These are phyloP conservation scores for Berkeleyomyces rouxiae DNA, from an alignment of 2,329 filamentous ascomycete genomes.

Conservation along the genomic window DNA sequence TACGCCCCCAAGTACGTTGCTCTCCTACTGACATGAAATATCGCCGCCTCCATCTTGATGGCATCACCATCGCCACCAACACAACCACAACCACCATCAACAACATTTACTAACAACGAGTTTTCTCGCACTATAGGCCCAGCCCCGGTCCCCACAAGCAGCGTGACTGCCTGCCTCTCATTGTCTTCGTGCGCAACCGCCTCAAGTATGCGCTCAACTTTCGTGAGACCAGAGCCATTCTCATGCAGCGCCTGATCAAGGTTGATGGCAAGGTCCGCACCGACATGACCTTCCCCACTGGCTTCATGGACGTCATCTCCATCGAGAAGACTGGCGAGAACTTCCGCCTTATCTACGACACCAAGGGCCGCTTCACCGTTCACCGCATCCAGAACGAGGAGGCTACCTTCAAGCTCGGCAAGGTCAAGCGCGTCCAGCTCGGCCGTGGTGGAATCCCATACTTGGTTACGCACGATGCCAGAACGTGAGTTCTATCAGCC, in stretches of 20 bases:
- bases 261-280: conserved; percentile 99
- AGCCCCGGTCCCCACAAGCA: conserved; percentile 94
- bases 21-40: neutral
- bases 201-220: conserved; percentile 99
- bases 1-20: conserved; percentile 41
- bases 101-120: neutral
- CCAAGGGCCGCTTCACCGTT: conserved; percentile 99
- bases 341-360: conserved; percentile 99
- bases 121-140: conserved; percentile 26
- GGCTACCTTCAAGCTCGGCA: conserved; percentile 99
- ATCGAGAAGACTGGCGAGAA: conserved; percentile 99
- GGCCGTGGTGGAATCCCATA: conserved; percentile 99
- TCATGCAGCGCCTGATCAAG: conserved; percentile 99
- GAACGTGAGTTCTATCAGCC: conserved; percentile 97
- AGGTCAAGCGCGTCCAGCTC: conserved; percentile 99
- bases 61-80: neutral
- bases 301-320: conserved; percentile 98
- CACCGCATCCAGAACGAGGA: conserved; percentile 98
- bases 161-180: conserved; percentile 94
- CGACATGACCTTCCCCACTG: conserved; percentile 90
- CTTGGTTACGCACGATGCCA: conserved; percentile 99
- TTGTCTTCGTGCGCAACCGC: conserved; percentile 93
- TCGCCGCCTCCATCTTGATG: no score
- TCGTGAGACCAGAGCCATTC: conserved; percentile 92
- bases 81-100: neutral